Percentiles rank a stretch among this genome's conserved stretches.
Evolutionary conservation across 176 grass and related monocot species (phyloP).

Genomic region (Phoenix roebelenii): DNA sequence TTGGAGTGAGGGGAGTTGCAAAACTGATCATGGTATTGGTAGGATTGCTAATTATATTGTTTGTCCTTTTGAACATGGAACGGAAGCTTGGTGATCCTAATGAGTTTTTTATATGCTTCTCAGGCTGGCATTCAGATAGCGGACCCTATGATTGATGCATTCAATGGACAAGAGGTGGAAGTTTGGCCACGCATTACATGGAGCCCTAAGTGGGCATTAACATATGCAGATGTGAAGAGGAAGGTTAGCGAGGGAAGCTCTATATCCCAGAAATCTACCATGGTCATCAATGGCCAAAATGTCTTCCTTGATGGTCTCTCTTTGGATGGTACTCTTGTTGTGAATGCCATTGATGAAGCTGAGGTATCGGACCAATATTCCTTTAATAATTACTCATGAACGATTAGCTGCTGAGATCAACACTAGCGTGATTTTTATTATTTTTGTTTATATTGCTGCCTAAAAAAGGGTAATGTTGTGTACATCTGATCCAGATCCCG

Average conservation of each 20-base stretch:
- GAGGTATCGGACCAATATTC: conserved; percentile 37
- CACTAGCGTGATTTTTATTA: too few relatives aligned
- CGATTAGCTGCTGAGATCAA: too few relatives aligned
- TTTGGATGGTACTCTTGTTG: conserved; percentile 72
- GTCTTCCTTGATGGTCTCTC: conserved; percentile 40
- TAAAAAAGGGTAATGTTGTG: too few relatives aligned
- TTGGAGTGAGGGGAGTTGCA: too few relatives aligned
- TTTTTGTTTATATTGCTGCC: too few relatives aligned
- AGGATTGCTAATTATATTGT: too few relatives aligned
- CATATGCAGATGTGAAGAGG: conserved; percentile 51
- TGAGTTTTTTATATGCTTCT: neutral
- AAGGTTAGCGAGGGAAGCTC: conserved; percentile 43
- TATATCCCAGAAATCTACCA: conserved; percentile 49
- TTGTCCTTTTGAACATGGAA: too few relatives aligned
- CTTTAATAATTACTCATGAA: too few relatives aligned
- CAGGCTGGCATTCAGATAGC: conserved; percentile 67
- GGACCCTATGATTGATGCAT: conserved; percentile 45
- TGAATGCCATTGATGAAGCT: conserved; percentile 51
- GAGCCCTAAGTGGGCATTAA: conserved; percentile 71
- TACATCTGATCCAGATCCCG: too few relatives aligned
- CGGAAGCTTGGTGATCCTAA: too few relatives aligned
- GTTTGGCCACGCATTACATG: conserved; percentile 85
- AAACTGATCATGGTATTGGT: too few relatives aligned
- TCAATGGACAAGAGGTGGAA: conserved; percentile 93
- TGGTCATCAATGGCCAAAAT: conserved; percentile 54